A percentile compares a stretch with the other conserved stretches of the same genome.
Evolutionary conservation across 768 basidiomycete genomes (phyloP).

Genomic region (Lentinula raphanica): DNA sequence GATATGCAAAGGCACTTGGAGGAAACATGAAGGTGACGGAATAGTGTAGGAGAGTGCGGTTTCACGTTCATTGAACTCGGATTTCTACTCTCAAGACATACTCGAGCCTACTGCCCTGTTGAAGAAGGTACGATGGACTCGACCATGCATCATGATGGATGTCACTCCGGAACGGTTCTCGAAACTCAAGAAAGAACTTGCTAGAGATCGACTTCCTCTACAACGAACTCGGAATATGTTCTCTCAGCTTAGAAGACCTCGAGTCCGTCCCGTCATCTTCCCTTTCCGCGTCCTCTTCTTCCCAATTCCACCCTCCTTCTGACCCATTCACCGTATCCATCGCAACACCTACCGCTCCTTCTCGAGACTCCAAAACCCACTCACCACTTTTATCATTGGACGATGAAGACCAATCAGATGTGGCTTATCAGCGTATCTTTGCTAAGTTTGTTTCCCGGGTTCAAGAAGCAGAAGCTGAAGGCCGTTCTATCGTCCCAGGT

Average conservation of each 20-base stretch:
- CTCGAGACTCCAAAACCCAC: constrained; percentile 31
- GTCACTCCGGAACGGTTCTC: constrained; percentile 79
- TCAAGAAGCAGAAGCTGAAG: constrained; percentile 53
- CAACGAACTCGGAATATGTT: constrained; percentile 70
- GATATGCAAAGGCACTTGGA: constrained; percentile 67
- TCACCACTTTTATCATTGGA: constrained; percentile 34
- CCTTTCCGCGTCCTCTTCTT: constrained; percentile 27
- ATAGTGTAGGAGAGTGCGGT: constrained; percentile 61
- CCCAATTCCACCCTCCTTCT: constrained; percentile 19
- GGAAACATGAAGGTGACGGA: constrained; percentile 63
- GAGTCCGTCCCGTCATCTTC: constrained; percentile 22
- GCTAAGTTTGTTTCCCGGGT: constrained; percentile 57
- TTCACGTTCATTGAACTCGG: constrained; percentile 56
- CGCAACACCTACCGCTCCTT: constrained; percentile 43
- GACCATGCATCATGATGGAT: constrained; percentile 50
- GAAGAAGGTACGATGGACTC: constrained; percentile 32
- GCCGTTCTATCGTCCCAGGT: constrained; percentile 20
- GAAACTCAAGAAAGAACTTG: constrained; percentile 77
- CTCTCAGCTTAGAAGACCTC: constrained; percentile 50
- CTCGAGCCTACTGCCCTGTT: constrained; percentile 38
- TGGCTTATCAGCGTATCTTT: constrained; percentile 55
- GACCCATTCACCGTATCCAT: constrained; percentile 35
- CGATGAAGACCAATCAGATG: constrained; percentile 26
- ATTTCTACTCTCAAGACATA: constrained; percentile 55
- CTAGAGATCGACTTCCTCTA: constrained; percentile 82